Base-by-base conservation (phyloP, 306 rosid genomes). In the Oxytropis ochrocephala region DNA sequence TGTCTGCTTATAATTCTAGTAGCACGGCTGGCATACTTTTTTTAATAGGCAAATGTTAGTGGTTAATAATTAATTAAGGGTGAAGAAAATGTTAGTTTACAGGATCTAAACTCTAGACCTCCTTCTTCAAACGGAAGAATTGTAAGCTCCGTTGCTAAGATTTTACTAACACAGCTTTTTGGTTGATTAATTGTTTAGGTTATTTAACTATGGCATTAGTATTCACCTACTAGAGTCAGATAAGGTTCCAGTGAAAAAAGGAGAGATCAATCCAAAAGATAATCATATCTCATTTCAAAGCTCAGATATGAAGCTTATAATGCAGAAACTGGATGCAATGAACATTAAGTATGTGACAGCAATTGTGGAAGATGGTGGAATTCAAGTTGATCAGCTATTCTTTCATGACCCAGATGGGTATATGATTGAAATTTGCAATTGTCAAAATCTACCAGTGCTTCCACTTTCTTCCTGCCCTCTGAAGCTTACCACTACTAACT, bases 341-440 rank as follows among this genome's bases (percentile, higher is more conserved):
- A 67, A 77, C 3, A 83, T 89, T 1, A 73, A 84, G 69, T 79
- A 84, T 18, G 90, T 75, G 53, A 86, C 80, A 24, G 85, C 84
- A 19, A 51, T 79, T 62, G 96, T 89, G 17, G 81, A 89, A 71
- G 96, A 89, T 5, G 88, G 92, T 36, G 96, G 90, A 1, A 36
- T 86, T 51, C 18, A 32, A 54, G 96, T 86, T 11, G 96, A 89
- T 58, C 96, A 89, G 72, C 83, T 89, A 0, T 89, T 89, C 78
- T 89, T 89, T 67, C 96, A 89, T 49, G 96, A 89, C 56, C 90
- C 92, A 6, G 92, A 89, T 67, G 88, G 96, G 0, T 86, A 84
- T 68, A 84, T 86, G 96, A 70, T 89, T 0, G 96, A 89, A 67
- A 89, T 89, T 18, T 89, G 96, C 80, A 89, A 89, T 21, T 86